phyloP scores from a whole-genome alignment of 2,329 filamentous ascomycete genomes.

The Curvularia spicifera region DNA sequence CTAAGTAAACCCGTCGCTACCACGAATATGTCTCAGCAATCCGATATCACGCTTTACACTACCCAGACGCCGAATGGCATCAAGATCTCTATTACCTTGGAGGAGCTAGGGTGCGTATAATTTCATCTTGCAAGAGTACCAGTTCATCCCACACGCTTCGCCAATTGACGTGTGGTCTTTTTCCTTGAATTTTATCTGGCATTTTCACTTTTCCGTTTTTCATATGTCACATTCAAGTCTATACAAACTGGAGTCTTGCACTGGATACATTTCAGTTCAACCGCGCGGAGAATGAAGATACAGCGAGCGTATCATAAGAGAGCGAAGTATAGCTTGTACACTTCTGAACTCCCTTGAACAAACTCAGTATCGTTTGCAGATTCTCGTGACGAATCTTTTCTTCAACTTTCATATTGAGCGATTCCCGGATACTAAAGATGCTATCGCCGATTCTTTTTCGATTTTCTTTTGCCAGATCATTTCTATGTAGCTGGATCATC shows the following conservation, averaged over 20 bases:
- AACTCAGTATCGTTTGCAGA: not conserved
- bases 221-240: not conserved
- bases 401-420: not conserved
- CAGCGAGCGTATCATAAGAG: not conserved
- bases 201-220: not conserved
- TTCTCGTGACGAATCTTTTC: not conserved
- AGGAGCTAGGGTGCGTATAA: slow-evolving; percentile 70
- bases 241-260: not conserved
- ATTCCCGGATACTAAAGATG: not conserved
- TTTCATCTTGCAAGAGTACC: not conserved
- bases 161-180: not conserved
- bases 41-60: slow-evolving; percentile 82
- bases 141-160: not conserved
- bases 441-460: not conserved
- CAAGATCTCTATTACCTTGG: slow-evolving; percentile 85
- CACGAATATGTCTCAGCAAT: slow-evolving; percentile 41
- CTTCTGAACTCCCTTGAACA: not conserved
- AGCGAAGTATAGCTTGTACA: not conserved
- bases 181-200: not conserved
- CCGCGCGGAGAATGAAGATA: not conserved
- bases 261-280: not conserved
- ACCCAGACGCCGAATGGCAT: slow-evolving; percentile 85
- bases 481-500: not conserved
- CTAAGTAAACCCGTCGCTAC: not conserved
- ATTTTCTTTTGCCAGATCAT: not conserved